Evolutionary conservation across 1,284 basidiomycete species (phyloP).

Genomic region (Cystobasidiaceae sp.): DNA sequence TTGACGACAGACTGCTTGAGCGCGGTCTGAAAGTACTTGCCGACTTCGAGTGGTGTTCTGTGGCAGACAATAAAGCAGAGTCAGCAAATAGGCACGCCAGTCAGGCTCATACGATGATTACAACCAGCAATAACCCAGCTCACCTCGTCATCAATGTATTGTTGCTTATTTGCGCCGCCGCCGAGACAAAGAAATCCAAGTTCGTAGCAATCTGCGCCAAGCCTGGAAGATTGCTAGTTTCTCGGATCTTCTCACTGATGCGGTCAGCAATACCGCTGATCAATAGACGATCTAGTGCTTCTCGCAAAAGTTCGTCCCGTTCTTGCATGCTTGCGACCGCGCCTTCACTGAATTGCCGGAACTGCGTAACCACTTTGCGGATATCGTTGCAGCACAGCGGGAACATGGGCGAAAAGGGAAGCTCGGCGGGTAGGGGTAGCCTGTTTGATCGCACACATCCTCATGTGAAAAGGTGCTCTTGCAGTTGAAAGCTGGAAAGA

Average conservation of each 20-base stretch:
- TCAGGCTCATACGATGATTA: neutral
- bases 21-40: slow-evolving; percentile 63
- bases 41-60: slow-evolving; percentile 63
- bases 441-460: slow-evolving; percentile 49
- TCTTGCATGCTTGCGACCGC: slow-evolving; percentile 21
- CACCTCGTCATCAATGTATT: slow-evolving; percentile 13
- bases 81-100: neutral
- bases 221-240: slow-evolving; percentile 23
- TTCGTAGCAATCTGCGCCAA: slow-evolving; percentile 23
- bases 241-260: slow-evolving; percentile 23
- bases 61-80: neutral
- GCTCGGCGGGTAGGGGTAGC: slow-evolving; percentile 62
- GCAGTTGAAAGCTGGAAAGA: neutral
- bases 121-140: neutral
- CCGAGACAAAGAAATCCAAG: slow-evolving; percentile 24
- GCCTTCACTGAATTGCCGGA: slow-evolving; percentile 94
- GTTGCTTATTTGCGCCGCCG: slow-evolving; percentile 14
- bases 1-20: slow-evolving; percentile 67
- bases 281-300: slow-evolving; percentile 16
- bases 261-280: slow-evolving; percentile 10
- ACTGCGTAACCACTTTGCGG: slow-evolving; percentile 86
- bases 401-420: slow-evolving; percentile 95
- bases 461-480: neutral
- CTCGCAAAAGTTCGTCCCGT: slow-evolving; percentile 24
- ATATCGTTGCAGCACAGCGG: slow-evolving; percentile 95